A percentile compares a stretch with the other conserved stretches of the same genome.
Conservation (phyloP, 2,329 filamentous ascomycete species). For the Ophiostoma novo-ulmi region DNA sequence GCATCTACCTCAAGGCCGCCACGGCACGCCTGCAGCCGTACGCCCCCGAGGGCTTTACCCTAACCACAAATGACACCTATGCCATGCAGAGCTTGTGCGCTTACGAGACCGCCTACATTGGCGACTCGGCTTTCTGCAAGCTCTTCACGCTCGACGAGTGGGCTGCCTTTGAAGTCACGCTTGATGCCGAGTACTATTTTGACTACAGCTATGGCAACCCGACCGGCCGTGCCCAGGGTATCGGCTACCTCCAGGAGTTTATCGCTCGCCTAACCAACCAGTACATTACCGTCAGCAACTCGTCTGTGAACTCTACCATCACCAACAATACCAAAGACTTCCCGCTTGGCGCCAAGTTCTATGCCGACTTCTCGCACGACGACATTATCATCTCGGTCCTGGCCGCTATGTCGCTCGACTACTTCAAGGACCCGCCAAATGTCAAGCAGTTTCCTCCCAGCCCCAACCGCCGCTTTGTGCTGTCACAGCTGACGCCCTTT, state of each 20-base stretch:
- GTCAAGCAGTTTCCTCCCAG: slow-evolving; percentile 40
- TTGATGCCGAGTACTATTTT: slow-evolving; percentile 49
- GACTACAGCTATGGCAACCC: slow-evolving; percentile 45
- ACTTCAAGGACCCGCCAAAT: slow-evolving; percentile 45
- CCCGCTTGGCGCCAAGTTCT: slow-evolving; percentile 45
- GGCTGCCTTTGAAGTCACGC: slow-evolving; percentile 48
- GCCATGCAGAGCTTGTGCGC: slow-evolving; percentile 50
- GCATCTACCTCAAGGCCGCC: slow-evolving; percentile 42
- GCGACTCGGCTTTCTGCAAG: slow-evolving; percentile 46
- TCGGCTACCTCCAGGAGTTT: slow-evolving; percentile 50
- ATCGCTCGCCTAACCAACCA: slow-evolving; percentile 44
- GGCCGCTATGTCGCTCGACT: slow-evolving; percentile 50
- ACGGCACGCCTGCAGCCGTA: slow-evolving; percentile 43
- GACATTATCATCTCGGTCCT: slow-evolving; percentile 48
- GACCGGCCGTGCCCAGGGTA: slow-evolving; percentile 47
- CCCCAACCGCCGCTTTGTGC: slow-evolving; percentile 43
- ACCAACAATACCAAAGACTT: slow-evolving; percentile 43
- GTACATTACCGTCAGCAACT: slow-evolving; percentile 44
- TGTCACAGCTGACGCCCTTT: slow-evolving; percentile 51
- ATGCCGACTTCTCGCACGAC: slow-evolving; percentile 51
- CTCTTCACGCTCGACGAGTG: slow-evolving; percentile 58
- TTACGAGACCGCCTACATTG: slow-evolving; percentile 49
- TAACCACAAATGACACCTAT: slow-evolving; percentile 48
- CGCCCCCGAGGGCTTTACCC: slow-evolving; percentile 43
- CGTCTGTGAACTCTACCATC: slow-evolving; percentile 47